Conservation (phyloP, 2,329 filamentous ascomycete genomes). For the Esteya vermicola region DNA sequence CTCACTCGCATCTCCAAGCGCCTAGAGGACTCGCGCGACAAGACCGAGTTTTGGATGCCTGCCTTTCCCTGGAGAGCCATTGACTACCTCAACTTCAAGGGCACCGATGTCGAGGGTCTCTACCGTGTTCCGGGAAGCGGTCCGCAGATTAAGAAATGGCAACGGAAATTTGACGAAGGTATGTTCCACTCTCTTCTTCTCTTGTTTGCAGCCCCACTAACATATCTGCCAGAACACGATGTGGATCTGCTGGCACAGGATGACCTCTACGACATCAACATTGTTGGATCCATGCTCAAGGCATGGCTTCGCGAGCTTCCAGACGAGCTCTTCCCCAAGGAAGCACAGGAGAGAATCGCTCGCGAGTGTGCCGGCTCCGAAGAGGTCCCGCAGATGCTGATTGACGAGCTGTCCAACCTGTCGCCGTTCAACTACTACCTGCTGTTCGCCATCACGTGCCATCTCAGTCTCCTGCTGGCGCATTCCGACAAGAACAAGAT, state of each 20-base stretch:
- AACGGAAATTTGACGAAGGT: constrained; percentile 80
- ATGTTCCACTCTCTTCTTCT: constrained; percentile 13
- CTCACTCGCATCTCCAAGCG: constrained; percentile 81
- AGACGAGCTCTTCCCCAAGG: constrained; percentile 83
- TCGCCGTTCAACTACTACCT: constrained; percentile 97
- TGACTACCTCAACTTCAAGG: constrained; percentile 90
- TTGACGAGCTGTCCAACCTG: constrained; percentile 81
- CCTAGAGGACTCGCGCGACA: constrained; percentile 76
- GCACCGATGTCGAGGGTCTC: constrained; percentile 82
- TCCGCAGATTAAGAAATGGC: constrained; percentile 85
- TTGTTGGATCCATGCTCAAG: constrained; percentile 91
- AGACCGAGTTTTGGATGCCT: constrained; percentile 99
- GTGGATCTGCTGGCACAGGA: constrained; percentile 80
- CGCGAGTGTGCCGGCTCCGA: constrained; percentile 67
- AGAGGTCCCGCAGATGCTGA: constrained; percentile 68
- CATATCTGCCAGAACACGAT: constrained; percentile 52
- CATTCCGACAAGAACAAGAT: constrained; percentile 97
- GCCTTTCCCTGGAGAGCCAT: constrained; percentile 91
- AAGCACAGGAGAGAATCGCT: constrained; percentile 64
- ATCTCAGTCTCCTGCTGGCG: constrained; percentile 78
- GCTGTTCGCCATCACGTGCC: constrained; percentile 91
- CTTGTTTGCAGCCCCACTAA: neutral
- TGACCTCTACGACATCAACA: constrained; percentile 91
- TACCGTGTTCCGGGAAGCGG: constrained; percentile 88
- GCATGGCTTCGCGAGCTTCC: constrained; percentile 92